A percentile compares a stretch with the other conserved stretches of the same genome.
phyloP scores from a whole-genome alignment of 495 filamentous ascomycete species.

The Pyronema domesticum region DNA sequence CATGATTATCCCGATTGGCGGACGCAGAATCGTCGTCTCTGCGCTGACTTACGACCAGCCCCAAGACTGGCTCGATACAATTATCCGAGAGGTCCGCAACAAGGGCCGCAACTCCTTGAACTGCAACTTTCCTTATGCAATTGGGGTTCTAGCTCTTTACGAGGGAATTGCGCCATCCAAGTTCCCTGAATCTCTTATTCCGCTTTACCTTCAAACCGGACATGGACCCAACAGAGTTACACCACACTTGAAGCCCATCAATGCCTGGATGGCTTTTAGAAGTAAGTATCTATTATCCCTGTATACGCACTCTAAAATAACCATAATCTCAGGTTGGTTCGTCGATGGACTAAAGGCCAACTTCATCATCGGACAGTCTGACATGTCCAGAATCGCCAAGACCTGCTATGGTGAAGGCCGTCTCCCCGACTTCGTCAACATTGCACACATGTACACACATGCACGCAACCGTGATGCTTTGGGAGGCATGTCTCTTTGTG shows the following conservation, averaged over 20 bases:
- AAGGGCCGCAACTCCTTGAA: neutral
- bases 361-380: neutral
- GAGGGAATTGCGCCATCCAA: neutral
- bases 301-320: too few species aligned
- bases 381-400: neutral
- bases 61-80: neutral
- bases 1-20: neutral
- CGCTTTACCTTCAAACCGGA: neutral
- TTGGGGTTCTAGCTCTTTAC: neutral
- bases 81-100: neutral
- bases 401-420: neutral
- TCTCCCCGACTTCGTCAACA: neutral
- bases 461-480: neutral
- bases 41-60: neutral
- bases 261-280: neutral
- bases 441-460: neutral
- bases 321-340: too few species aligned
- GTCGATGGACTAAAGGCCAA: neutral
- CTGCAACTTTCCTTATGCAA: neutral
- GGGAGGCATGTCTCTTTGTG: neutral
- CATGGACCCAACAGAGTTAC: neutral
- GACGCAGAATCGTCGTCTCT: neutral
- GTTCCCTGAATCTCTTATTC: neutral
- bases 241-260: neutral
- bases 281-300: neutral